Base-by-base conservation (phyloP, 2,329 filamentous ascomycete genomes). In the Parafenestella ontariensis region DNA sequence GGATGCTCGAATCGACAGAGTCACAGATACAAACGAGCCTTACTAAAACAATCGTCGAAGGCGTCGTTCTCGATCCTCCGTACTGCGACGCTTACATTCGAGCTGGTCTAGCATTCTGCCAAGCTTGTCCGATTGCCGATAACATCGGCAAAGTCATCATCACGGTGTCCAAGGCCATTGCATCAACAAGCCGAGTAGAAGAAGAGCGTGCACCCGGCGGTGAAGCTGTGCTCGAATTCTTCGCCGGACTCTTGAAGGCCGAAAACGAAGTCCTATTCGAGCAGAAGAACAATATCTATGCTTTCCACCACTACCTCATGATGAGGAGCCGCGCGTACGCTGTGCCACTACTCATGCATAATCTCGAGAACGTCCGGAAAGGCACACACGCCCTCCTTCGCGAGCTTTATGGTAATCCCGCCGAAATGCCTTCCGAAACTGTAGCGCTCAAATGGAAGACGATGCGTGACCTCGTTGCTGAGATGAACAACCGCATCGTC, bases 71-170 rank as follows among this genome's bases (percentile, higher is more conserved):
- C 9, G 59, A 58, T 18, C 64, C 65, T 20, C 64, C 66, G 1
- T 63, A 55, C 34, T 67, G 66, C 23, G 70, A 74, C 41, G 60
- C 68, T 15, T 76, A 74, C 53, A 58, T 76, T 11, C 63, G 61
- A 44, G 68, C 70, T 7, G 72, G 70, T 6, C 49, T 72, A 2
- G 54, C 64, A 13, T 76, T 68, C 42, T 76, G 73, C 48, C 60
- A 71, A 52, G 62, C 45, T 23, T 65, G 51, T 29, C 55, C 63
- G 3, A 54, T 50, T 2, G 3, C 46, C 4, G 56, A 59, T 5
- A 41, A 61, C 10, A 57, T 71, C n/a, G 20, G 48, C 5, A 52
- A 50, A 26, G 52, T 75, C 24, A 63, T 70, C 23, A 58, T 54
- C 2, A 40, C 52, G 0, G 64, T 75, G 4, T 40, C 54, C 6